Percentiles rank a stretch among this genome's conserved stretches.
Conservation (phyloP, 768 basidiomycete species). For the Leccinum aurantiacum region DNA sequence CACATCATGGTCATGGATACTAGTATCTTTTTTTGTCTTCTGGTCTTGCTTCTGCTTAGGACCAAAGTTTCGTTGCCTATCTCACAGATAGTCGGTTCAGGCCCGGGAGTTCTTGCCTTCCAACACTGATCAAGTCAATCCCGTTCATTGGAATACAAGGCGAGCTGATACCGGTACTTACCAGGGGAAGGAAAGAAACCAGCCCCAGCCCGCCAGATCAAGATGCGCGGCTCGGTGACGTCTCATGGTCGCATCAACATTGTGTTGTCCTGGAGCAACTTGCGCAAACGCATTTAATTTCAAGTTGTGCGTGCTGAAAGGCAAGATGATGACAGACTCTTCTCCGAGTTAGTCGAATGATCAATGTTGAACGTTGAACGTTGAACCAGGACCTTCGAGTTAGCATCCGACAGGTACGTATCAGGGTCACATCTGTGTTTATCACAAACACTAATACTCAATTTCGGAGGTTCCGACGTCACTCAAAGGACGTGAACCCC, state of each 20-base stretch:
- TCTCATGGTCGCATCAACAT: not conserved
- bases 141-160: not conserved
- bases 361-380: too few relatives aligned
- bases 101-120: not conserved
- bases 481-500: not conserved
- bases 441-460: not conserved
- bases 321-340: not conserved
- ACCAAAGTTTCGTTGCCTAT: not conserved
- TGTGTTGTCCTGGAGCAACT: too few relatives aligned
- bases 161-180: not conserved
- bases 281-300: not conserved
- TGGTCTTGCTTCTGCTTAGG: too few relatives aligned
- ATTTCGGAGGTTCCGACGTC: not conserved
- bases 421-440: too few relatives aligned
- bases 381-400: too few relatives aligned
- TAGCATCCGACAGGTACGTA: too few relatives aligned
- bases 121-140: not conserved
- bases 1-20: not conserved
- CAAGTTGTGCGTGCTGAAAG: not conserved
- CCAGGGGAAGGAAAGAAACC: not conserved
- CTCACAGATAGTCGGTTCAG: not conserved
- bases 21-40: too few relatives aligned
- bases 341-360: too few relatives aligned
- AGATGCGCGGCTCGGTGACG: not conserved
- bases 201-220: not conserved